Evolutionary conservation across 2,329 filamentous ascomycete genomes (phyloP).

Genomic region (Grosmannia serpens): DNA sequence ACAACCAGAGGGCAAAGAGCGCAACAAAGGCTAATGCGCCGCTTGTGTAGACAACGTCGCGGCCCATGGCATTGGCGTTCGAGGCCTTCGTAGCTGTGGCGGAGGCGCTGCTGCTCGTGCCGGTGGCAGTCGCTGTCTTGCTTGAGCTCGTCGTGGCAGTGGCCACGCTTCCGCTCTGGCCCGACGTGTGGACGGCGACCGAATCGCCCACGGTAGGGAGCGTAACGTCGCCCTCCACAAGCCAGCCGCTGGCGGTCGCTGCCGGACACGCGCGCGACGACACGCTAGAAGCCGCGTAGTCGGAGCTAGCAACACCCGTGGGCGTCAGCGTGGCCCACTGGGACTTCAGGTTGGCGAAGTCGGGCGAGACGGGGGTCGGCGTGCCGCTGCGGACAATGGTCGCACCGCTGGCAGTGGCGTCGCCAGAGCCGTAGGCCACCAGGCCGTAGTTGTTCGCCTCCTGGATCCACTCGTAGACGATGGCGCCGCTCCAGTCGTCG

Average conservation of each 20-base stretch:
- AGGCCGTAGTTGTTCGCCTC: conserved; percentile 76
- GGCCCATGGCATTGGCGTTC: neutral
- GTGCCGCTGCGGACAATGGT: conserved; percentile 62
- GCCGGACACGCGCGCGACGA: conserved; percentile 59
- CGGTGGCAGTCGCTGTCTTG: conserved; percentile 13
- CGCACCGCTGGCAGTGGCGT: conserved; percentile 54
- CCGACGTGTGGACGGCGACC: conserved; percentile 1
- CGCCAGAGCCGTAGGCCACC: conserved; percentile 57
- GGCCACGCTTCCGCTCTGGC: conserved; percentile 11
- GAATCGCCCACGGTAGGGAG: conserved; percentile 57
- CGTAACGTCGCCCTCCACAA: conserved; percentile 55
- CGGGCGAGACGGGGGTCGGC: conserved; percentile 60
- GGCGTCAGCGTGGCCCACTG: conserved; percentile 67
- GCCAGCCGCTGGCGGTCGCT: conserved; percentile 59
- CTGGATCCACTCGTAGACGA: conserved; percentile 85
- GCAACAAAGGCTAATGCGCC: neutral
- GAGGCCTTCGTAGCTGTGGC: neutral
- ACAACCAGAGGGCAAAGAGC: conserved; percentile 2
- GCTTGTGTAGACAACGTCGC: neutral
- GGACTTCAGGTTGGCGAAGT: conserved; percentile 65
- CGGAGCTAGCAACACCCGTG: conserved; percentile 51
- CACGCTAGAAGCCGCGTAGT: conserved; percentile 51
- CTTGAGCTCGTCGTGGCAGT: conserved; percentile 15
- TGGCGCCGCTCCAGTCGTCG: conserved; percentile 59
- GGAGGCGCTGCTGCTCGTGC: neutral